These are phyloP conservation scores for Beauveria bassiana DNA, from an alignment of 2,329 filamentous ascomycete genomes.

Conservation along the genomic window DNA sequence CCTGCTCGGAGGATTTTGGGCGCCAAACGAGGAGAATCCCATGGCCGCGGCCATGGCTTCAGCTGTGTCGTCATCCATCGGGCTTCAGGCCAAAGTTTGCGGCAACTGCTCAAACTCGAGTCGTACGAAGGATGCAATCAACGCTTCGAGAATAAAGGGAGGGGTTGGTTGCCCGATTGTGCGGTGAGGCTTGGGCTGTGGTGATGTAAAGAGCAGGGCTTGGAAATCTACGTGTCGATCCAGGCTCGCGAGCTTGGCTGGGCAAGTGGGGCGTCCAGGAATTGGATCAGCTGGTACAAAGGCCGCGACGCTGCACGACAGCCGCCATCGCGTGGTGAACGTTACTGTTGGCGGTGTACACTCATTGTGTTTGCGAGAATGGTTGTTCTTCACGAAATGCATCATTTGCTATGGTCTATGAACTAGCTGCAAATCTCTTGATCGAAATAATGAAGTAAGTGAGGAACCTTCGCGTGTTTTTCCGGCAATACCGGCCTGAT, in stretches of 20 bases:
- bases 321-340: too few relatives aligned
- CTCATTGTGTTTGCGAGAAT: too few relatives aligned
- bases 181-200: not conserved
- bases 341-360: too few relatives aligned
- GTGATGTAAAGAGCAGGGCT: not conserved
- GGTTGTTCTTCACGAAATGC: too few relatives aligned
- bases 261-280: not conserved
- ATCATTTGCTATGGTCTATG: too few relatives aligned
- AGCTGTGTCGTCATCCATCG: slow-evolving; percentile 24
- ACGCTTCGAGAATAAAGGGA: not conserved
- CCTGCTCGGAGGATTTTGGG: slow-evolving; percentile 45
- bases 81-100: not conserved
- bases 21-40: slow-evolving; percentile 68
- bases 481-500: too few relatives aligned
- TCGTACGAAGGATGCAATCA: not conserved
- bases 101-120: not conserved
- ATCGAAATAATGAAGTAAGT: too few relatives aligned
- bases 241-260: not conserved
- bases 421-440: too few relatives aligned
- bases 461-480: too few relatives aligned
- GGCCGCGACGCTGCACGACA: not conserved
- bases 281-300: not conserved
- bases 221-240: not conserved
- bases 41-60: slow-evolving; percentile 57
- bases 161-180: not conserved